Evolutionary conservation across 108 stramenopile genomes (phyloP).

Genomic region (Nitzschia sp.): DNA sequence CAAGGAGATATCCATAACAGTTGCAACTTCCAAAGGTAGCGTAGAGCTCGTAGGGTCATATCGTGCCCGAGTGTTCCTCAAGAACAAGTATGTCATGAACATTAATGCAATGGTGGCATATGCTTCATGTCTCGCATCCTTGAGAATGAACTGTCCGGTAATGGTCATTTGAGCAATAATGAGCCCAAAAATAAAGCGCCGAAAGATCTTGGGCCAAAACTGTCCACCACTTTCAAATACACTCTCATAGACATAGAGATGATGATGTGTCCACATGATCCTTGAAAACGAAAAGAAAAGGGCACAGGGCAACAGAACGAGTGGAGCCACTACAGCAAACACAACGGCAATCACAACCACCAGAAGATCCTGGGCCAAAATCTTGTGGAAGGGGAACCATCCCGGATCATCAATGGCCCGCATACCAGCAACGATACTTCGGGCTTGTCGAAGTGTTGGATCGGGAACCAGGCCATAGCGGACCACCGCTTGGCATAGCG

Average conservation of each 20-base stretch:
- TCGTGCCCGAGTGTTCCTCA: slow-evolving; percentile 76
- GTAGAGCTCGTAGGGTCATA: slow-evolving; percentile 84
- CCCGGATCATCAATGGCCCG: slow-evolving; percentile 88
- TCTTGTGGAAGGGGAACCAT: slow-evolving; percentile 90
- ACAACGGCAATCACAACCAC: slow-evolving; percentile 86
- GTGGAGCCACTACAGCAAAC: slow-evolving; percentile 88
- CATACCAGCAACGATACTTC: slow-evolving; percentile 60
- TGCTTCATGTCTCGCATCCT: slow-evolving; percentile 83
- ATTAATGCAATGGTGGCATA: slow-evolving; percentile 88
- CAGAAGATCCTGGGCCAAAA: slow-evolving; percentile 90
- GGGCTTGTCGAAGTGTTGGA: slow-evolving; percentile 68
- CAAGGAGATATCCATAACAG: slow-evolving; percentile 86
- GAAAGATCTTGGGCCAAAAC: slow-evolving; percentile 92
- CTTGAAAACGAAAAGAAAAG: slow-evolving; percentile 78
- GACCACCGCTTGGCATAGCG: slow-evolving; percentile 61
- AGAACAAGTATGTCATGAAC: slow-evolving; percentile 81
- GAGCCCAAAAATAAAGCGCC: slow-evolving; percentile 86
- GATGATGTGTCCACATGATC: slow-evolving; percentile 91
- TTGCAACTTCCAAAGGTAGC: slow-evolving; percentile 85
- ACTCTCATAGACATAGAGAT: slow-evolving; percentile 88
- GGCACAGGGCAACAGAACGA: slow-evolving; percentile 81
- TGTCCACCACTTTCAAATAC: slow-evolving; percentile 92
- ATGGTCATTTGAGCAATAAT: slow-evolving; percentile 89
- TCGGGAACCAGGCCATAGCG: slow-evolving; percentile 71
- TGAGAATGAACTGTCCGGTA: slow-evolving; percentile 88